Percentiles rank a stretch among this genome's conserved stretches.
These are phyloP conservation scores for Chiua virens DNA, from an alignment of 768 basidiomycete genomes.

Conservation along the genomic window DNA sequence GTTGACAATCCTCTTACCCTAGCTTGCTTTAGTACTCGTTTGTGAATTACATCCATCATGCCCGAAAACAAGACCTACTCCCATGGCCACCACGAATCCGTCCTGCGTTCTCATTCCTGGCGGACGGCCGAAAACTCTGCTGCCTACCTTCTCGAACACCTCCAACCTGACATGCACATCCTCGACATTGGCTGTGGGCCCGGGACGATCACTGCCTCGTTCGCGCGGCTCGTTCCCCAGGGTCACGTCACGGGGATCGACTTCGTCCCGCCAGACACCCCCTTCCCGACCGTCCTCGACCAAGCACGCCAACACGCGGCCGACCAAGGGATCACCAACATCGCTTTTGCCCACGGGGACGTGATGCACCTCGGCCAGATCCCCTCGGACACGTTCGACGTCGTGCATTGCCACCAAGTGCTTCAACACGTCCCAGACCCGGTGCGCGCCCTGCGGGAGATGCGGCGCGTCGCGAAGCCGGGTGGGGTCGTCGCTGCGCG, in stretches of 20 bases:
- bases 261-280: slow-evolving; percentile 13
- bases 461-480: slow-evolving; percentile 45
- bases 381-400: slow-evolving; percentile 43
- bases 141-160: slow-evolving; percentile 37
- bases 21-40: no score
- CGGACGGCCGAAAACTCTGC: slow-evolving; percentile 45
- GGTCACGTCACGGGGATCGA: slow-evolving; percentile 49
- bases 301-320: slow-evolving; percentile 33
- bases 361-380: slow-evolving; percentile 36
- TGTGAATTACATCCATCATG: background rate
- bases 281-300: slow-evolving; percentile 30
- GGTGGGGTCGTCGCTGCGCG: slow-evolving; percentile 48
- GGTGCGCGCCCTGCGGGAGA: slow-evolving; percentile 42
- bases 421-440: slow-evolving; percentile 48
- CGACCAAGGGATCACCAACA: slow-evolving; percentile 33
- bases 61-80: slow-evolving; percentile 10
- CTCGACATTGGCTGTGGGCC: slow-evolving; percentile 57
- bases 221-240: slow-evolving; percentile 40
- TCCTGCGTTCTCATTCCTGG: slow-evolving; percentile 35
- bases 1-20: no score
- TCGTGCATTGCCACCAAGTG: slow-evolving; percentile 51
- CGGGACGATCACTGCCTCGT: slow-evolving; percentile 47
- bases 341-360: slow-evolving; percentile 42
- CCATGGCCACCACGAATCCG: slow-evolving; percentile 32
- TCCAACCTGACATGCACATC: slow-evolving; percentile 39